Evolutionary conservation across 176 grass and related monocot species (phyloP), one percentile per base, ranked within the genome.

Genomic region (Raddia guianensis): DNA sequence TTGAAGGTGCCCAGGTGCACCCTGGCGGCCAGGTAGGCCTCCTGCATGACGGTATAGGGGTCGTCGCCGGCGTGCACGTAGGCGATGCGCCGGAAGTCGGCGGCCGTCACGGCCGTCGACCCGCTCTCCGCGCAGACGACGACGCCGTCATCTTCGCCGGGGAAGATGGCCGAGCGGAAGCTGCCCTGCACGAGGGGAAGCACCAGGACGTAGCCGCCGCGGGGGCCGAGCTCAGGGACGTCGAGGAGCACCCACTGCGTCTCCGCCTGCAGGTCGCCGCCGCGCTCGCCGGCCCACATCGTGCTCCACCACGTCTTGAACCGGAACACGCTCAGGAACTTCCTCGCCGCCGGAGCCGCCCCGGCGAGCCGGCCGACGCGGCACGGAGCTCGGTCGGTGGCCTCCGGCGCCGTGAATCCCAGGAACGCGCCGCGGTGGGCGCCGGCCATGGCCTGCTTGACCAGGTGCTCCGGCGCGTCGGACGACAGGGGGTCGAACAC

Each of bases 241-340:
- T 97, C 88, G 45, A 97, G 85, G 51, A 97, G 74, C 64, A 97
- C 53, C 75, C 91, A 66, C 82, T 93, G 93, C 80, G 93, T 97
- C 90, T 93, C 93, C 44, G 79, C 50, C 86, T 93, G 88, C 0
- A 93, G 8, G 72, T 97, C 88, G 1, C 77, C n/a, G 0, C 93
- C 93, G 6, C 50, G 71, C 69, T 19, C 37, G 18, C 94, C 86
- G 8, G 81, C 80, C 77, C 90, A 87, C 44, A 73, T 83, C 40
- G 93, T 93, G n/a, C 66, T 93, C 93, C 93, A 93, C 90, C 88
- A 97, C 35, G 91, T 82, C 82, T 93, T 97, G 88, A 97, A 93
- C 63, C 93, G 84, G 83, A 97, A 97, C 62, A 97, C 85, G 88
- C 90, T 93, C 58, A 74, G 89, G 82, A 97, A 93, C 56, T 53